Evolutionary conservation across 192 early-diverging fungal genomes (phyloP).

Genomic region (Physocladia obscura): DNA sequence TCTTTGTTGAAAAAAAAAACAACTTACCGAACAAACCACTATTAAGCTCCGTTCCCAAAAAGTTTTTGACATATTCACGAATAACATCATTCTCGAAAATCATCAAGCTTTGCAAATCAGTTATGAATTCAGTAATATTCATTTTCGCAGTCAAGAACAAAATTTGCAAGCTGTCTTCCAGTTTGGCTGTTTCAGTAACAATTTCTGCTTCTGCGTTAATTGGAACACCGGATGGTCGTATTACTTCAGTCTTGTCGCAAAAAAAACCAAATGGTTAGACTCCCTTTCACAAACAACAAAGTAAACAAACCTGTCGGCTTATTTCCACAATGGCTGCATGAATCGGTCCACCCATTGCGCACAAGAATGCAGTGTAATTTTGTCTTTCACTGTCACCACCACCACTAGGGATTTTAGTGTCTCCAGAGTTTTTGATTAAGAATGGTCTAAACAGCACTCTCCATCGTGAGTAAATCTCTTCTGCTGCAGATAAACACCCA

Average conservation of each 20-base stretch:
- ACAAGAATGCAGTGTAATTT: slow-evolving; percentile 81
- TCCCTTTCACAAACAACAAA: slow-evolving; percentile 1
- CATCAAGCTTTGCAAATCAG: slow-evolving; percentile 70
- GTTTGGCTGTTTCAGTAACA: neutral
- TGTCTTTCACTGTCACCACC: slow-evolving; percentile 68
- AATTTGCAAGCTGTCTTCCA: slow-evolving; percentile 16
- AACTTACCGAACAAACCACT: slow-evolving; percentile 59
- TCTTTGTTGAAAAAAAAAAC: slow-evolving; percentile 39
- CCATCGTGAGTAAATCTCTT: slow-evolving; percentile 79
- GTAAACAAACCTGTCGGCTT: neutral
- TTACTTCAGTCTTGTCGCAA: neutral
- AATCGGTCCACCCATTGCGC: slow-evolving; percentile 75
- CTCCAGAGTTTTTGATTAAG: neutral
- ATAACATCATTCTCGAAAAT: slow-evolving; percentile 73
- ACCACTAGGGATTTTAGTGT: neutral
- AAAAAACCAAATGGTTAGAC: too few species aligned
- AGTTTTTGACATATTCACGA: slow-evolving; percentile 74
- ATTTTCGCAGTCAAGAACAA: slow-evolving; percentile 29
- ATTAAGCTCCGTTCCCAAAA: slow-evolving; percentile 74
- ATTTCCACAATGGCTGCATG: slow-evolving; percentile 13
- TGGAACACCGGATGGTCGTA: neutral
- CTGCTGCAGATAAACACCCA: slow-evolving; percentile 79
- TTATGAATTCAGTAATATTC: slow-evolving; percentile 70
- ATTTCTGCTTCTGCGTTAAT: slow-evolving; percentile 2
- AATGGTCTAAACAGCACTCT: slow-evolving; percentile 46